Percentiles rank a stretch among this genome's conserved stretches.
phyloP scores from a whole-genome alignment of 169 alveolate species.

The Plasmodium gaboni region DNA sequence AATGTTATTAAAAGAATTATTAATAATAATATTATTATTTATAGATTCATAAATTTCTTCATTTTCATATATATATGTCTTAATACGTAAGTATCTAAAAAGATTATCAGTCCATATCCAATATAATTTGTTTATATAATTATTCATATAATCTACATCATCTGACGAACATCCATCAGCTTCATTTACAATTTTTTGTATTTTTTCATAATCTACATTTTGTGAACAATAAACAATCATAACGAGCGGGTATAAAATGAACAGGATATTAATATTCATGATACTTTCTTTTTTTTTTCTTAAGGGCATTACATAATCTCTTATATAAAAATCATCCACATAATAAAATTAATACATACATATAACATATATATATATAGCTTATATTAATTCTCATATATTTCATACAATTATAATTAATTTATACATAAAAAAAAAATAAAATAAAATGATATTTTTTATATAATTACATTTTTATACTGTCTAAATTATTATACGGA shows the following conservation, averaged over 20 bases:
- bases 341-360: too few relatives aligned
- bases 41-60: slow-evolving; percentile 32
- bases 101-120: slow-evolving; percentile 67
- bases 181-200: slow-evolving; percentile 43
- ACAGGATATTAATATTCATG: slow-evolving; percentile 5
- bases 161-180: slow-evolving; percentile 45
- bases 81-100: slow-evolving; percentile 53
- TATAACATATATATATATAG: too few relatives aligned
- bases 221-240: slow-evolving; percentile 4
- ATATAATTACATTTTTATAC: too few relatives aligned
- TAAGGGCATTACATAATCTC: background rate
- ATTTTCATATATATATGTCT: slow-evolving; percentile 59
- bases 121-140: slow-evolving; percentile 28
- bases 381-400: too few relatives aligned
- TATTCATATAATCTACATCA: slow-evolving; percentile 36
- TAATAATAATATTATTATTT: background rate
- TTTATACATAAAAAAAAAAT: too few relatives aligned
- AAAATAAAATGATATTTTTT: too few relatives aligned
- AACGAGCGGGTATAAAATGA: slow-evolving; percentile 3
- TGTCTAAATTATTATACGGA: too few relatives aligned
- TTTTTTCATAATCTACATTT: slow-evolving; percentile 11
- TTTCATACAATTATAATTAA: too few relatives aligned
- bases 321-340: too few relatives aligned
- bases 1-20: slow-evolving; percentile 2
- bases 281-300: slow-evolving; percentile 1